Evolutionary conservation across 2,329 filamentous ascomycete species (phyloP).

Genomic region (Talaromyces albobiverticillius): DNA sequence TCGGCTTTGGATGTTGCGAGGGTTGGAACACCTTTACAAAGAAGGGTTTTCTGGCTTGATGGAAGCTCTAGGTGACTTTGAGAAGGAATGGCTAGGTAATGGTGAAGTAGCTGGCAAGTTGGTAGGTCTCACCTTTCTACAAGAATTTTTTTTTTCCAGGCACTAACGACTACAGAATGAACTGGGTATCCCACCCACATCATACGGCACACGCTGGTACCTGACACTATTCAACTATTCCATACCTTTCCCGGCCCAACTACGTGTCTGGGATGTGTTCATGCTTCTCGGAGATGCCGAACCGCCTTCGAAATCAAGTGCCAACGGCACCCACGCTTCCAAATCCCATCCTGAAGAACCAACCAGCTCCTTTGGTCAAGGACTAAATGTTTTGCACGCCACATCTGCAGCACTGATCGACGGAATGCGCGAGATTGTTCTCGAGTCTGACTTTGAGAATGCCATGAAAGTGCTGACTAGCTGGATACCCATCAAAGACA

Average conservation of each 20-base stretch:
- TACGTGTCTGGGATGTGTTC: slow-evolving; percentile 97
- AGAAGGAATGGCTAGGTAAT: slow-evolving; percentile 73
- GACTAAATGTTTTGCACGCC: slow-evolving; percentile 85
- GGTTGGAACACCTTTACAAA: slow-evolving; percentile 79
- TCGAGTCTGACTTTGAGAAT: slow-evolving; percentile 95
- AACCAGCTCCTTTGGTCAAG: slow-evolving; percentile 52
- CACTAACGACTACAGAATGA: slow-evolving; percentile 54
- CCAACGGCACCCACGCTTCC: neutral
- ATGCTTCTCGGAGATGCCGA: slow-evolving; percentile 81
- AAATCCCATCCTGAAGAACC: neutral
- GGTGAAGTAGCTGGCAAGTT: slow-evolving; percentile 78
- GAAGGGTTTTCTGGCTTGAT: slow-evolving; percentile 84
- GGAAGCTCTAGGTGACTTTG: slow-evolving; percentile 79
- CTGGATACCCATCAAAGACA: slow-evolving; percentile 90
- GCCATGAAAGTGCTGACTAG: slow-evolving; percentile 96
- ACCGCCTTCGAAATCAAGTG: slow-evolving; percentile 27
- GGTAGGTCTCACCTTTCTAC: no score
- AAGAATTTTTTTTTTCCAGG: no score
- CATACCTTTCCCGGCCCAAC: slow-evolving; percentile 88
- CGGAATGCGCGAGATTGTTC: slow-evolving; percentile 79
- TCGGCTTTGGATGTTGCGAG: slow-evolving; percentile 86
- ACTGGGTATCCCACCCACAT: slow-evolving; percentile 76
- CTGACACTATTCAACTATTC: slow-evolving; percentile 96
- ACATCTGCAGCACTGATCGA: slow-evolving; percentile 87
- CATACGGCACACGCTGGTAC: slow-evolving; percentile 98